phyloP scores from a whole-genome alignment of 2,329 filamentous ascomycete genomes.

The Curvularia lunata region DNA sequence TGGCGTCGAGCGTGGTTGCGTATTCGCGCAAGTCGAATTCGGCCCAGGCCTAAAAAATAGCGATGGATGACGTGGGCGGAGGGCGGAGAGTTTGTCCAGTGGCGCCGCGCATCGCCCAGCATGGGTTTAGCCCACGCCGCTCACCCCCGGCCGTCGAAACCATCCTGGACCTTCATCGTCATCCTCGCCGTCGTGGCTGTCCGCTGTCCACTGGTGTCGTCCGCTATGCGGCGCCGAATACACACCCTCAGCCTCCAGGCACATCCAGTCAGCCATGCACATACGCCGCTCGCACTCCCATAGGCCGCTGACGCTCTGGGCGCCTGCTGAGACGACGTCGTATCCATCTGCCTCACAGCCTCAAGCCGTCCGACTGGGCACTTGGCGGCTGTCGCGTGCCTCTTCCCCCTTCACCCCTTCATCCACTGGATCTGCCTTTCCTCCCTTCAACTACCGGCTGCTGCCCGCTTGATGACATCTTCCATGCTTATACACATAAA shows the following conservation, averaged over 20 bases:
- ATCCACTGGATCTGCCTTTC: neutral
- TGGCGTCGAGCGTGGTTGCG: neutral
- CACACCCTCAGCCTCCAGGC: neutral
- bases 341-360: constrained; percentile 21
- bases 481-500: constrained; percentile 1
- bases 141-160: neutral
- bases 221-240: neutral
- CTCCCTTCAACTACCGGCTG: neutral
- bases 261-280: neutral
- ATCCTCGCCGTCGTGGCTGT: neutral
- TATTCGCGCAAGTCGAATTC: constrained; percentile 2
- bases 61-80: constrained; percentile 23
- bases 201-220: neutral
- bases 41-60: constrained; percentile 6
- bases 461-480: neutral
- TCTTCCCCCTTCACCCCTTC: constrained; percentile 3
- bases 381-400: constrained; percentile 27
- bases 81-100: constrained; percentile 8
- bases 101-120: constrained; percentile 3
- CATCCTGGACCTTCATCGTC: constrained; percentile 5
- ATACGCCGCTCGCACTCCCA: neutral
- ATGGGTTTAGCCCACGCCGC: neutral
- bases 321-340: constrained; percentile 22
- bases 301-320: constrained; percentile 7
- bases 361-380: constrained; percentile 23